A percentile compares a stretch with the other conserved stretches of the same genome.
Conservation (phyloP, 306 rosid genomes). For the Sindora glabra region DNA sequence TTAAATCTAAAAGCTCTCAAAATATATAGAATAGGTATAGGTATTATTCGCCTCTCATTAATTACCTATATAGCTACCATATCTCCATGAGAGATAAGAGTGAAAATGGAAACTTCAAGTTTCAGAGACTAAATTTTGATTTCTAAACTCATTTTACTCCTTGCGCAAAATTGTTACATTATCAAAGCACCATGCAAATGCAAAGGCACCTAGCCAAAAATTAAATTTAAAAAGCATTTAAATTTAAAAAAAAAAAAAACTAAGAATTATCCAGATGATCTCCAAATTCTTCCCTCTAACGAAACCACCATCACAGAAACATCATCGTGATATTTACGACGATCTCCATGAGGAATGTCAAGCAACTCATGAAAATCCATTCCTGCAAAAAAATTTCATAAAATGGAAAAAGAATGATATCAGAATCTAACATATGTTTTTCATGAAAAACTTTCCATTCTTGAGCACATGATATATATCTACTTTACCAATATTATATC, state of each 20-base stretch:
- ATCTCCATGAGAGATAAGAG: not conserved
- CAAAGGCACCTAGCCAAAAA: conserved; percentile 27
- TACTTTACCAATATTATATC: too few relatives aligned
- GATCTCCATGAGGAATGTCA: conserved; percentile 57
- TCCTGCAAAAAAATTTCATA: conserved; percentile 16
- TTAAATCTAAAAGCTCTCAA: too few relatives aligned
- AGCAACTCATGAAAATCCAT: conserved; percentile 61
- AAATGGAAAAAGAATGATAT: too few relatives aligned
- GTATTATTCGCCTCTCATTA: too few relatives aligned
- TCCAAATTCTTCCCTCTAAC: conserved; percentile 63
- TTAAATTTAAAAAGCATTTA: conserved; percentile 4
- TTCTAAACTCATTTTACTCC: conserved; percentile 30
- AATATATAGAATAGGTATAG: too few relatives aligned
- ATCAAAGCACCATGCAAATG: conserved; percentile 31
- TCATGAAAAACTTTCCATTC: too few relatives aligned
- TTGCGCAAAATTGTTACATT: conserved; percentile 41
- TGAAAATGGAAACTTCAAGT: not conserved
- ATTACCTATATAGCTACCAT: too few relatives aligned
- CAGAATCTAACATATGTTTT: too few relatives aligned
- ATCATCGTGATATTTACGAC: conserved; percentile 62
- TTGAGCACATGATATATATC: not conserved
- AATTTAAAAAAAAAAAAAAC: not conserved
- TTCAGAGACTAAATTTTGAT: conserved; percentile 13
- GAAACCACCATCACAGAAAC: conserved; percentile 62
- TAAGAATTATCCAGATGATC: conserved; percentile 44